These are phyloP conservation scores for Hyphodiscus hymeniophilus DNA, from an alignment of 495 filamentous ascomycete species.

Conservation along the genomic window DNA sequence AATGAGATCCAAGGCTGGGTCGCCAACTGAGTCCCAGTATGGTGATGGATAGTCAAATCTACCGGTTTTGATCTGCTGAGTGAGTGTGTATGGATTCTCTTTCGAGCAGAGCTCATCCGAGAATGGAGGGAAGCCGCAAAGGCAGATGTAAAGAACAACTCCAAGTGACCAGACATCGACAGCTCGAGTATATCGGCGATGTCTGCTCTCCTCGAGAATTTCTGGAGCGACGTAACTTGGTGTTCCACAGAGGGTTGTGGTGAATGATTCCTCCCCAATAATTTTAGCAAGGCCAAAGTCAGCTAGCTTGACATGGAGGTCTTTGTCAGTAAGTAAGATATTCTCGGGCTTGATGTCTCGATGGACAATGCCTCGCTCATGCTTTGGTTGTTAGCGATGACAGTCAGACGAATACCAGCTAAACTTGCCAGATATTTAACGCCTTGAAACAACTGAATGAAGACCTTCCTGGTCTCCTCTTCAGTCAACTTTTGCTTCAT, in stretches of 20 bases:
- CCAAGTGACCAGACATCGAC: conserved; percentile 97
- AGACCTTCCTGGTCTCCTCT: conserved; percentile 73
- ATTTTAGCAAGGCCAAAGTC: conserved; percentile 99
- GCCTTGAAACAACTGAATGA: conserved; percentile 85
- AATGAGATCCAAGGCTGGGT: conserved; percentile 86
- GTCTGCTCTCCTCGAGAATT: conserved; percentile 69
- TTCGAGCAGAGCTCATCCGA: conserved; percentile 77
- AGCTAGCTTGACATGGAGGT: conserved; percentile 82
- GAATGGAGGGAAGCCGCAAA: conserved; percentile 97
- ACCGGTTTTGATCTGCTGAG: conserved; percentile 83
- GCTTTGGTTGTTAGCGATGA: conserved; percentile 40
- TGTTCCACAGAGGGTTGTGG: conserved; percentile 93
- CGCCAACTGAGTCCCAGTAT: conserved; percentile 92
- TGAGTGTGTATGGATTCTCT: conserved; percentile 76
- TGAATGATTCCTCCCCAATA: conserved; percentile 97
- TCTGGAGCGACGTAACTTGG: conserved; percentile 96
- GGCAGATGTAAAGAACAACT: conserved; percentile 97
- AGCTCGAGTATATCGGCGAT: conserved; percentile 85
- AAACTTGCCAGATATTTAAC: conserved; percentile 82
- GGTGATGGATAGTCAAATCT: conserved; percentile 92
- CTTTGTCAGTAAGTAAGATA: conserved; percentile 78
- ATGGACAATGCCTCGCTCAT: conserved; percentile 95
- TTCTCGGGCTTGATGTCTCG: conserved; percentile 99
- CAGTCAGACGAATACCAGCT: background rate
- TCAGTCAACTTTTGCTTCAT: conserved; percentile 82